Evolutionary conservation across 805 yeast genomes (phyloP), one percentile per base, ranked within the genome.

Genomic region (Suhomyces vadensis): DNA sequence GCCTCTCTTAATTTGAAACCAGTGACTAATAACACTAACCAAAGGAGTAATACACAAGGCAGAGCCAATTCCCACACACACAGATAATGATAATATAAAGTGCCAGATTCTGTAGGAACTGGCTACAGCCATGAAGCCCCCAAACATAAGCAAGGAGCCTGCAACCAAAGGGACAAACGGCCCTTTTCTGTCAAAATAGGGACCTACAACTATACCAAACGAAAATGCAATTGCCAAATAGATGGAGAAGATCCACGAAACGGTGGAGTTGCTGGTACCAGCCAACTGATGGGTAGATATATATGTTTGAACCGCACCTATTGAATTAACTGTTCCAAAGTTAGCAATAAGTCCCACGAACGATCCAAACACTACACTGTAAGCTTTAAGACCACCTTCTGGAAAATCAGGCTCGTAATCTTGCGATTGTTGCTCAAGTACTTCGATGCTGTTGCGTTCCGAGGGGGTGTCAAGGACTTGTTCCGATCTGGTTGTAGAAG

Each of bases 271-370:
- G 3, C 52, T 41, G 4, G 54, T 57, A 22, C 53, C 51, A 2
- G 57, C 57, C 35, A 69, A 53, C 48, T 69, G 74, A 50, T 69
- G 70, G 31, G 58, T 56, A 5, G 73, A 59, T 4, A 69, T 51
- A 42, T 69, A 66, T 3, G 73, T 57, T 46, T 69, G 73, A 13
- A 69, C 62, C 5, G 71, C 73, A 23, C 74, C 74, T 7, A 67
- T 56, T 4, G 73, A 56, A 40, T 69, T 69, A 29, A 66, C 29
- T 5, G 63, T 46, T 3, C 74, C 74, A 23, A 55, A 55, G 37
- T 47, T 47, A 37, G 50, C 64, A 13, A 63, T 81, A 17, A 80
- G 61, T 1, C 85, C 85, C 9, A 78, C 53, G 24, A 69, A 65
- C 3, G 77, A 48, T 17, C 64, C 64, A 4, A 56, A 42, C 9